Percentiles rank a stretch among this genome's conserved stretches.
Evolutionary conservation across 1,284 basidiomycete genomes (phyloP).

Genomic region (Boletus sp.): DNA sequence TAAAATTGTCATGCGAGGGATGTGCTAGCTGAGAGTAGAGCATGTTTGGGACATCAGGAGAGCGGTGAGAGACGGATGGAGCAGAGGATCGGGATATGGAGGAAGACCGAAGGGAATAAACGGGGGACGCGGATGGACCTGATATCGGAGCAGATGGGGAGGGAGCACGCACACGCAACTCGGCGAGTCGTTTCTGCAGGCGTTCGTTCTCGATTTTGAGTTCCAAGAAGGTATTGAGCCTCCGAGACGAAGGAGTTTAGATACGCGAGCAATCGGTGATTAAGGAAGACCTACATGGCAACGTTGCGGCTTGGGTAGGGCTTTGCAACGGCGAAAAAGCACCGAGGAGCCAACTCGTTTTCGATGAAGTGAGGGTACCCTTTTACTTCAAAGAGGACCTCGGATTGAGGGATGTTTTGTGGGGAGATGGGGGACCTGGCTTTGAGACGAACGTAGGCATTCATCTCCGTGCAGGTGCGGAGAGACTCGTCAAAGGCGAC

Average conservation of each 20-base stretch:
- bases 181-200: slow-evolving; percentile 50
- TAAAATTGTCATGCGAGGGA: slow-evolving; percentile 18
- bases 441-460: slow-evolving; percentile 62
- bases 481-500: slow-evolving; percentile 54
- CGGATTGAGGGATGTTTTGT: slow-evolving; percentile 31
- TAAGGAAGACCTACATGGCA: slow-evolving; percentile 48
- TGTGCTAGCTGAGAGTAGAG: slow-evolving; percentile 12
- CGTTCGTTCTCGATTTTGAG: slow-evolving; percentile 75
- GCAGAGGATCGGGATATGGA: slow-evolving; percentile 7
- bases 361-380: slow-evolving; percentile 59
- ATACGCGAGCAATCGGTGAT: neutral
- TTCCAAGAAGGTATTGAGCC: slow-evolving; percentile 74
- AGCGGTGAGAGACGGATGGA: slow-evolving; percentile 12
- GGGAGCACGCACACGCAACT: slow-evolving; percentile 36
- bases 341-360: slow-evolving; percentile 43
- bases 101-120: slow-evolving; percentile 20
- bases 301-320: slow-evolving; percentile 72
- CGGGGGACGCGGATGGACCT: slow-evolving; percentile 17
- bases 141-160: slow-evolving; percentile 18
- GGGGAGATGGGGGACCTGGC: slow-evolving; percentile 23
- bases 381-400: slow-evolving; percentile 70
- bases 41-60: slow-evolving; percentile 12
- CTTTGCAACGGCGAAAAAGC: slow-evolving; percentile 70
- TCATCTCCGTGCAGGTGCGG: slow-evolving; percentile 44
- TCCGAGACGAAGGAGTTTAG: slow-evolving; percentile 32